These are phyloP conservation scores for Geotrichum macrosporum DNA, from an alignment of 1,139 yeast genomes.

Conservation along the genomic window DNA sequence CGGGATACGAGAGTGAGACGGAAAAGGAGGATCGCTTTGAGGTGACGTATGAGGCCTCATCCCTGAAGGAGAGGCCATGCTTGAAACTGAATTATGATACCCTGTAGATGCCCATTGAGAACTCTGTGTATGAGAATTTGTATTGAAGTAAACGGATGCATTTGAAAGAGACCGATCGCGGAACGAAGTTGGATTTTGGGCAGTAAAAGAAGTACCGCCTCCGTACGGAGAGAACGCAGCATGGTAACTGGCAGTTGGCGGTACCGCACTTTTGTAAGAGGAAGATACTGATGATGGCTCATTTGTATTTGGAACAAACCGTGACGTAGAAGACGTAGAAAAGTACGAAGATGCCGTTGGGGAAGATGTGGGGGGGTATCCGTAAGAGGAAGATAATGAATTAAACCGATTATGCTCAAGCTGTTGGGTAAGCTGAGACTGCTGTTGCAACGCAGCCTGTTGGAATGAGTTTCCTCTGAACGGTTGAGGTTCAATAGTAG, in stretches of 20 bases:
- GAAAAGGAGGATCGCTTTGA: conserved; percentile 16
- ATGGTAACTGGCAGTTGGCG: conserved; percentile 17
- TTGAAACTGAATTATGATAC: conserved; percentile 7
- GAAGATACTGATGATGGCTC: conserved; percentile 35
- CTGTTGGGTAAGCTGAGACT: no score
- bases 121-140: conserved; percentile 1
- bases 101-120: conserved; percentile 10
- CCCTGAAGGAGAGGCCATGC: conserved; percentile 5
- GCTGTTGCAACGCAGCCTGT: neutral
- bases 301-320: conserved; percentile 32
- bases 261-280: conserved; percentile 29
- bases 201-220: conserved; percentile 6
- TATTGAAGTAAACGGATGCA: conserved; percentile 9
- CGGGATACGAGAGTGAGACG: conserved; percentile 8
- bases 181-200: conserved; percentile 6
- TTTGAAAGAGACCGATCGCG: conserved; percentile 9
- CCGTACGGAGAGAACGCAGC: conserved; percentile 18
- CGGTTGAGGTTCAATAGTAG: neutral
- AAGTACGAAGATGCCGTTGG: conserved; percentile 19
- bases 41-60: conserved; percentile 15
- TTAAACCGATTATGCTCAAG: neutral
- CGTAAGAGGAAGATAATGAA: conserved; percentile 2
- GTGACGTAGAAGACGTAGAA: conserved; percentile 22
- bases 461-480: neutral
- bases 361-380: conserved; percentile 8